These are phyloP conservation scores for Cryoendolithus antarcticus DNA, from an alignment of 2,329 filamentous ascomycete species.

Conservation along the genomic window DNA sequence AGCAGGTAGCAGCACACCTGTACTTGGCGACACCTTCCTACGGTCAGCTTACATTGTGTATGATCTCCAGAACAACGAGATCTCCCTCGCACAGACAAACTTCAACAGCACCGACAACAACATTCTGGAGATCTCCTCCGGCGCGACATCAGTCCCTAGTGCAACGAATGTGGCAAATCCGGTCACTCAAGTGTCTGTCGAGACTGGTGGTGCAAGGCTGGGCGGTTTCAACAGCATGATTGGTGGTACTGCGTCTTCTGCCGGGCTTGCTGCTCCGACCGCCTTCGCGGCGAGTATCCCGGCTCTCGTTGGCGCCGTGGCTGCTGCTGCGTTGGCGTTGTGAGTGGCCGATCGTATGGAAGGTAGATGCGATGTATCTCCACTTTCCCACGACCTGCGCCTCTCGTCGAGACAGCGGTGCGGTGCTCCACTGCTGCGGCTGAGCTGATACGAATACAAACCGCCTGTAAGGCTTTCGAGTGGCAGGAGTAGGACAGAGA, in stretches of 20 bases:
- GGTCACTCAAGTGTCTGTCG: constrained; percentile 34
- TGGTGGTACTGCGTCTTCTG: constrained; percentile 8
- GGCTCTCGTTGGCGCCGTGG: constrained; percentile 17
- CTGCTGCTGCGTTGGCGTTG: constrained; percentile 15
- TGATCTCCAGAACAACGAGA: constrained; percentile 47
- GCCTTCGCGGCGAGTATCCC: constrained; percentile 15
- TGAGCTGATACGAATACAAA: too few species aligned
- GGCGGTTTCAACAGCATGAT: constrained; percentile 4
- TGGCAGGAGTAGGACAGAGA: too few species aligned
- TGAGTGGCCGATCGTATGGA: constrained; percentile 3
- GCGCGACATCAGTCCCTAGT: constrained; percentile 36
- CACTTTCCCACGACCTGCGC: too few species aligned
- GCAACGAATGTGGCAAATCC: constrained; percentile 40
- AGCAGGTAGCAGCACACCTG: constrained; percentile 33
- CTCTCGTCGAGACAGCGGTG: too few species aligned
- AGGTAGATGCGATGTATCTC: too few species aligned
- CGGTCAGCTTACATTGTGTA: constrained; percentile 53
- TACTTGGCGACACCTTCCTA: constrained; percentile 52
- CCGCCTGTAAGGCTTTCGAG: too few species aligned
- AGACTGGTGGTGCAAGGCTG: constrained; percentile 30
- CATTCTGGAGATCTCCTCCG: constrained; percentile 42
- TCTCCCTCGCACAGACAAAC: constrained; percentile 48
- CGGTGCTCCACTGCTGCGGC: too few species aligned
- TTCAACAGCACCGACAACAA: constrained; percentile 44
- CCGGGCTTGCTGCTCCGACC: constrained; percentile 12